Base-by-base conservation (phyloP, 1,284 basidiomycete genomes). In the Pyrrhoderma lamaoense region DNA sequence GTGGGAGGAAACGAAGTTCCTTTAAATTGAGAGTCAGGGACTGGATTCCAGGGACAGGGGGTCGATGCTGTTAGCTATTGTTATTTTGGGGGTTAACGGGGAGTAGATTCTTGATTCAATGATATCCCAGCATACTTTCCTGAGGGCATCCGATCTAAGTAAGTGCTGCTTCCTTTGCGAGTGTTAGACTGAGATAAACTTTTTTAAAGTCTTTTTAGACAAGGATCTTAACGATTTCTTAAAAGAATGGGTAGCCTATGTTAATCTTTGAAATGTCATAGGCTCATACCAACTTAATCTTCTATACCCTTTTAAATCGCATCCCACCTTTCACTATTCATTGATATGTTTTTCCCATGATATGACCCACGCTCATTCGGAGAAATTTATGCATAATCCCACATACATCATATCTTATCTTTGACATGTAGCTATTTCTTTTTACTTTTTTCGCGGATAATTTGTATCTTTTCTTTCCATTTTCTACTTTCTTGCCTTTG, bases 11-110 rank as follows among this genome's bases (percentile, higher is more conserved):
- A 61, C 76, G 75, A 61, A 76, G 72, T 50, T 68, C 75, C 18
- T 73, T 79, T 52, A 83, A 74, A 62, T 65, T 85, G 47, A 80
- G 73, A 63, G 63, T 83, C 56, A 79, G 73, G 62, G 72, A 68
- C 57, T 82, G 75, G 80, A 65, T 76, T 55, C 79, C 74, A 50
- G 75, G 77, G 22, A 68, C 51, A 37, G 57, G 62, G 53, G 65
- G 68, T 49, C 67, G 67, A 56, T 71, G 65, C 42, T 57, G 58
- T 49, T 57, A 47, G 42, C 16, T 47, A 37, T 16, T 27, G 18
- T 44, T 34, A 31, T 31, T 31, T 19, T 16, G 7, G 16, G 49
- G 18, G 36, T 9, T 13, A 22, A 21, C 3, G 8, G 34, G 25
- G 49, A 36, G 8, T 19, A 37, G 34, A 38, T 37, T 37, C 22